A percentile compares a stretch with the other conserved stretches of the same genome.
These are phyloP conservation scores for Leucosporidium creatinivorum DNA, from an alignment of 768 basidiomycete species.

Conservation along the genomic window DNA sequence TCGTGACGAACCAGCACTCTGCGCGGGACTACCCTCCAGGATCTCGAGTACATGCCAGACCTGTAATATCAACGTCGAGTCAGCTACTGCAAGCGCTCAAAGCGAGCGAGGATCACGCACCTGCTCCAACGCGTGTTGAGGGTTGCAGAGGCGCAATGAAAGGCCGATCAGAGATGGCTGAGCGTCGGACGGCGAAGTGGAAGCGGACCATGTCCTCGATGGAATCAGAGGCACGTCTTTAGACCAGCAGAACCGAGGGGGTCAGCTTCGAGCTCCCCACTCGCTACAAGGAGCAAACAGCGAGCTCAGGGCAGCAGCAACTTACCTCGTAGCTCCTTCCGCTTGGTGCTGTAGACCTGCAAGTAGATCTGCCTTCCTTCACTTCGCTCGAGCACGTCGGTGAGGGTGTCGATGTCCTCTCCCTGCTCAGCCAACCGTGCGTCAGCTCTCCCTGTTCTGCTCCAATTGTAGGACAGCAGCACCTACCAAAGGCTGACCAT, in stretches of 20 bases:
- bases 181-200: constrained; percentile 41
- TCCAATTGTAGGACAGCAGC: background rate
- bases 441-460: constrained; percentile 6
- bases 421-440: constrained; percentile 11
- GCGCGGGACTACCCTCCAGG: constrained; percentile 89
- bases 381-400: constrained; percentile 17
- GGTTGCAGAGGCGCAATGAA: constrained; percentile 87
- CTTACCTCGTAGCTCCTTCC: constrained; percentile 34
- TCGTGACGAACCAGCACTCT: constrained; percentile 55
- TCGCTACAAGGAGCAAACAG: background rate
- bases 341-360: constrained; percentile 37
- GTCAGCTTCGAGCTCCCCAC: too few species aligned
- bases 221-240: constrained; percentile 77
- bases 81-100: too few species aligned
- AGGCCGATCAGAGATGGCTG: constrained; percentile 90
- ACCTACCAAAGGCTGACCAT: constrained; percentile 51
- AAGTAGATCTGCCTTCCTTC: constrained; percentile 26
- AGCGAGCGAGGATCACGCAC: background rate
- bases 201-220: constrained; percentile 65
- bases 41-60: constrained; percentile 90
- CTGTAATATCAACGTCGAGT: too few species aligned
- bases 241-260: background rate
- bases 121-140: constrained; percentile 69
- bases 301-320: background rate
- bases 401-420: constrained; percentile 32